These are phyloP conservation scores for Starmerella riodocensis DNA, from an alignment of 805 yeast genomes.

Conservation along the genomic window DNA sequence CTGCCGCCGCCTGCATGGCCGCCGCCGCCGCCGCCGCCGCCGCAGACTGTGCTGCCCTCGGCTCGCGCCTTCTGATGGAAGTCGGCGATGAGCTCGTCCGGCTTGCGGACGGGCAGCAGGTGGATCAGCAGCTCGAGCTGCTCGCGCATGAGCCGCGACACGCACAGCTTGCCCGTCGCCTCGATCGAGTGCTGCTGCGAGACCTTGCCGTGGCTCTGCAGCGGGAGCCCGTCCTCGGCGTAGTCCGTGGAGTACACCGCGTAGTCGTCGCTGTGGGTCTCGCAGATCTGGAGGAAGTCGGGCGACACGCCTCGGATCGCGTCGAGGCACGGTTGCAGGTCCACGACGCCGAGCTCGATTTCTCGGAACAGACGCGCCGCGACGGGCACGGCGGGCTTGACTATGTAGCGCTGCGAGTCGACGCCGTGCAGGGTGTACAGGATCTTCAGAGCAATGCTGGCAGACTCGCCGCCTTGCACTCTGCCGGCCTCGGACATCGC, in stretches of 20 bases:
- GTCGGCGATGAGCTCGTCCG: constrained; percentile 11
- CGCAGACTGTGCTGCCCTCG: not conserved
- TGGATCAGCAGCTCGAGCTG: constrained; percentile 15
- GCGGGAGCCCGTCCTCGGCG: constrained; percentile 29
- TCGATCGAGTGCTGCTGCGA: constrained; percentile 3
- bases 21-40: not conserved
- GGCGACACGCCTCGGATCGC: constrained; percentile 28
- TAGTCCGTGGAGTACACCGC: constrained; percentile 31
- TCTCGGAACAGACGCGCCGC: constrained; percentile 21
- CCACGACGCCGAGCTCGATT: constrained; percentile 25
- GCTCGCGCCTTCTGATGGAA: not conserved
- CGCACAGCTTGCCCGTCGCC: constrained; percentile 13
- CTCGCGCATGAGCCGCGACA: constrained; percentile 8
- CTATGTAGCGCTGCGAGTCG: constrained; percentile 27
- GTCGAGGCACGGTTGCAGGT: constrained; percentile 25
- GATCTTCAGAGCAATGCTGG: constrained; percentile 25
- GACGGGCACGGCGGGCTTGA: constrained; percentile 22
- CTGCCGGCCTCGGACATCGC: constrained; percentile 1
- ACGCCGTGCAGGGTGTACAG: constrained; percentile 29
- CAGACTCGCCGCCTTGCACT: constrained; percentile 1
- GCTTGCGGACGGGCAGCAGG: constrained; percentile 13
- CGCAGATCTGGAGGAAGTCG: constrained; percentile 26
- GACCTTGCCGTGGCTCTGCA: constrained; percentile 32
- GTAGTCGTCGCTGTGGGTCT: constrained; percentile 25
- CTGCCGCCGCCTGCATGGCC: not conserved